phyloP scores from a whole-genome alignment of 2,329 filamentous ascomycete species.

The Cadophora luteo-olivacea region DNA sequence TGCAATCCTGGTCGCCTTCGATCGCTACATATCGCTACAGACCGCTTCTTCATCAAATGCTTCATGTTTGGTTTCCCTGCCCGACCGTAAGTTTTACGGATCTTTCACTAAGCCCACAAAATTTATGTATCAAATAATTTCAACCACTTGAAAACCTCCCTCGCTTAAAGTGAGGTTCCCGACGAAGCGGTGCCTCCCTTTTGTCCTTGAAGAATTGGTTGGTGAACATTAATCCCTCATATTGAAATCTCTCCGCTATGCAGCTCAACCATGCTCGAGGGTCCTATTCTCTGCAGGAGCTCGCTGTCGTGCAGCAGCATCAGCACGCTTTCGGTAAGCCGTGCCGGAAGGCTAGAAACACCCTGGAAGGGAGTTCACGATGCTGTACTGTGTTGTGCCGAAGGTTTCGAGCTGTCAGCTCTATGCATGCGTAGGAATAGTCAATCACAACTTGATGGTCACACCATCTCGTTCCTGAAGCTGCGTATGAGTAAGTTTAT shows the following conservation, averaged over 20 bases:
- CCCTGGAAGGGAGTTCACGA: constrained; percentile 17
- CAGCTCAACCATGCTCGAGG: constrained; percentile 21
- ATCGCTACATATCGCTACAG: not conserved
- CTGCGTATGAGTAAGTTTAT: not conserved
- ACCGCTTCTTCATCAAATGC: not conserved
- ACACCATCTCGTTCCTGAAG: constrained; percentile 6
- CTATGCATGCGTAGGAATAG: not conserved
- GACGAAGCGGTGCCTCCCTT: constrained; percentile 19
- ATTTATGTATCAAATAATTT: not conserved
- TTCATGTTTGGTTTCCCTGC: not conserved
- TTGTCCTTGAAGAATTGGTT: constrained; percentile 33
- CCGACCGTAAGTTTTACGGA: not conserved
- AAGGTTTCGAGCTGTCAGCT: constrained; percentile 2
- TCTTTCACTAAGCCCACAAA: not conserved
- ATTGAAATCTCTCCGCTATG: constrained; percentile 16
- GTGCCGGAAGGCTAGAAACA: constrained; percentile 26
- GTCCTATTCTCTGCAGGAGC: constrained; percentile 18
- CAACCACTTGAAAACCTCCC: not conserved
- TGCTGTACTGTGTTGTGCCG: constrained; percentile 10
- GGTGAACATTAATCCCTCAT: constrained; percentile 42
- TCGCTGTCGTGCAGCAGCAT: constrained; percentile 19
- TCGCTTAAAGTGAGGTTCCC: constrained; percentile 25
- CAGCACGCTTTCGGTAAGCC: constrained; percentile 26
- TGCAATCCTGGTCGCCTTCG: not conserved
- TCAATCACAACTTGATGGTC: not conserved